These are phyloP conservation scores for Fomitopsis palustris DNA, from an alignment of 1,284 basidiomycete species.

Conservation along the genomic window DNA sequence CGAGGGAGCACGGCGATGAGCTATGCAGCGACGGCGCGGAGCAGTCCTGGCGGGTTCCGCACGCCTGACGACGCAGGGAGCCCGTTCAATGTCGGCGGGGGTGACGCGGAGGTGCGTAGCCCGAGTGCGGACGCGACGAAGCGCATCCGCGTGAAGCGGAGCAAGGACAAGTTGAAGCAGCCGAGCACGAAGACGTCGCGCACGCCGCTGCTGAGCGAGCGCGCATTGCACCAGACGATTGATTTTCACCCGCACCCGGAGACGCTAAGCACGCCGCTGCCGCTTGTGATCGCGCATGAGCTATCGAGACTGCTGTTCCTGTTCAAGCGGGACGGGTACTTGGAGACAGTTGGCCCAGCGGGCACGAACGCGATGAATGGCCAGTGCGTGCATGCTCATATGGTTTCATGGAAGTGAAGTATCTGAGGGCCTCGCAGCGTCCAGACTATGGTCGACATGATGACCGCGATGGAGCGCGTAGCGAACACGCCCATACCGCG, in stretches of 20 bases:
- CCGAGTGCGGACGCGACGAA: slow-evolving; percentile 61
- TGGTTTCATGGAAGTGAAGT: not conserved
- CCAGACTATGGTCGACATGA: slow-evolving; percentile 78
- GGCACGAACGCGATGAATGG: slow-evolving; percentile 73
- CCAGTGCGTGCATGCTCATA: slow-evolving; percentile 39
- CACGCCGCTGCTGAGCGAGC: slow-evolving; percentile 56
- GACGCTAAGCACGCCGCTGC: slow-evolving; percentile 61
- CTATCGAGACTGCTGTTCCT: slow-evolving; percentile 64
- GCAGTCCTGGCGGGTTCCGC: slow-evolving; percentile 15
- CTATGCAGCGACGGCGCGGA: slow-evolving; percentile 32
- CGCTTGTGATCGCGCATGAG: slow-evolving; percentile 83
- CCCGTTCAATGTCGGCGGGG: not conserved
- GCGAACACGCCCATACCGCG: slow-evolving; percentile 80
- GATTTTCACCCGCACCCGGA: slow-evolving; percentile 58
- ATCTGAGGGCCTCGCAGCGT: slow-evolving; percentile 40
- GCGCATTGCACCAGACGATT: slow-evolving; percentile 48
- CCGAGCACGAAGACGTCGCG: slow-evolving; percentile 28
- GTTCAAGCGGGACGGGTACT: slow-evolving; percentile 73
- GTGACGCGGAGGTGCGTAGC: slow-evolving; percentile 25
- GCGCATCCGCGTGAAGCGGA: slow-evolving; percentile 60
- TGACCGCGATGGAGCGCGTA: slow-evolving; percentile 83
- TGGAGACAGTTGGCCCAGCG: slow-evolving; percentile 84
- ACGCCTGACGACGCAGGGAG: slow-evolving; percentile 15
- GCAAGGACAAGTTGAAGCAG: slow-evolving; percentile 44
- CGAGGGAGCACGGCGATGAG: slow-evolving; percentile 38